These are phyloP conservation scores for Zelopaecilomyces penicillatus DNA, from an alignment of 2,329 filamentous ascomycete species.

Conservation along the genomic window DNA sequence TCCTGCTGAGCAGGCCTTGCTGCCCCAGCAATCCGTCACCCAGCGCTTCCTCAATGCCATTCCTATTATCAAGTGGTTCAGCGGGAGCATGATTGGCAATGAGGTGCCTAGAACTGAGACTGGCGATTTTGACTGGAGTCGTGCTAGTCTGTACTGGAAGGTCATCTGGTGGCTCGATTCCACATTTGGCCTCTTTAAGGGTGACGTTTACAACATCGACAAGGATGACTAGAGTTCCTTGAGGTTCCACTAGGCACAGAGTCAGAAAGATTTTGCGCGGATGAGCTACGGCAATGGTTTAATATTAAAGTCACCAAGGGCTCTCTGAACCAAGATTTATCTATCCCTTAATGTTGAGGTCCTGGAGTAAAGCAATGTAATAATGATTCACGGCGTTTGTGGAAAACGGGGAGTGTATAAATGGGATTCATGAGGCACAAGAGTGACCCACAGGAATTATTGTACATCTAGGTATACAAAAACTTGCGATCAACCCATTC, in stretches of 20 bases:
- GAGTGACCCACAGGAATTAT: not conserved
- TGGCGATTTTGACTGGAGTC: slow-evolving; percentile 70
- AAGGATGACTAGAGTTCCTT: slow-evolving; percentile 43
- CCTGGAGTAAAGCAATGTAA: too few relatives aligned
- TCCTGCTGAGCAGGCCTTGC: slow-evolving; percentile 61
- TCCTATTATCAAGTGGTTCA: slow-evolving; percentile 65
- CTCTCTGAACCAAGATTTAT: too few relatives aligned
- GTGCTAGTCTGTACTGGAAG: slow-evolving; percentile 60
- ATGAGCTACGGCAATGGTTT: too few relatives aligned
- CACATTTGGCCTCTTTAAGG: slow-evolving; percentile 49
- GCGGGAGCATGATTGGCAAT: slow-evolving; percentile 63
- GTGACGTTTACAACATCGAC: slow-evolving; percentile 48
- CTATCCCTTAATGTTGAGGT: too few relatives aligned
- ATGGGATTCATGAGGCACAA: not conserved
- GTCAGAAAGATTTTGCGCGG: not conserved
- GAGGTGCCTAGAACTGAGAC: slow-evolving; percentile 64
- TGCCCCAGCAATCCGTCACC: slow-evolving; percentile 57
- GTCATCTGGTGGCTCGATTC: slow-evolving; percentile 55
- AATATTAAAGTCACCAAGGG: too few relatives aligned
- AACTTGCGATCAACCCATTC: slow-evolving; percentile 3
- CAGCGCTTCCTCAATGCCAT: slow-evolving; percentile 58
- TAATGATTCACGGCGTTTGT: too few relatives aligned
- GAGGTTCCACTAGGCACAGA: not conserved
- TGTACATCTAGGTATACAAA: slow-evolving; percentile 6
- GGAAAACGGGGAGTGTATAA: not conserved